Base-by-base conservation (phyloP, 768 basidiomycete genomes). In the Phanerochaete carnosa region DNA sequence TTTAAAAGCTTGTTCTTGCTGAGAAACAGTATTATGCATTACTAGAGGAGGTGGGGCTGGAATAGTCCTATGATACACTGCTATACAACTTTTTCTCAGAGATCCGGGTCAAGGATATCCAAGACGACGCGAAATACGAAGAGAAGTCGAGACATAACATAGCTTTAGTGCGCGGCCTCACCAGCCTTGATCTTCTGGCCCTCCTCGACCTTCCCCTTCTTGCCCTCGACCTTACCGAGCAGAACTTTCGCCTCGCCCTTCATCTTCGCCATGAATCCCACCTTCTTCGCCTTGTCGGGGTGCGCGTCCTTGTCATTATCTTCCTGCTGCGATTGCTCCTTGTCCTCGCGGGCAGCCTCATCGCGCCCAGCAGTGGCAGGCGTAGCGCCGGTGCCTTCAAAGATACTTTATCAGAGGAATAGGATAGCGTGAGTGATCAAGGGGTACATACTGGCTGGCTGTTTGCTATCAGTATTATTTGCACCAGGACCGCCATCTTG, bases 241-340 rank as follows among this genome's bases (percentile, higher is more conserved):
- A 72, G 55, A 49, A 66, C 62, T 66, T 68, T 68, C 60, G 70
- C 70, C 64, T 72, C 70, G 53, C 69, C 70, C 65, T 67, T 68
- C 70, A 72, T 68, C 63, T 70, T 72, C 53, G 68, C 68, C 67
- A 72, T 66, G 66, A 72, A 72, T 22, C 66, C 59, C 6, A 62
- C 65, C 66, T 69, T 70, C 57, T 65, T 62, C 58, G 60, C 52
- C 64, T 64, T 66, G 50, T 57, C 39, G 39, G 39, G 25, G 29
- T 54, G 59, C 57, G 65, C 62, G 32, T 46, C 63, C 15, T 49
- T 49, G 46, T 45, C 45, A 19, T 49, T 49, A 43, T 45, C 45
- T 12, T 35, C 33, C 33, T 26, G 28, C 39, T 46, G 45, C 45
- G 29, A 39, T n/a, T 35, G 33, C 33, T 35, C 33, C 33, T 35